Evolutionary conservation across 2,329 filamentous ascomycete species (phyloP), one percentile per base, ranked within the genome.

Genomic region (Exophiala sideris): DNA sequence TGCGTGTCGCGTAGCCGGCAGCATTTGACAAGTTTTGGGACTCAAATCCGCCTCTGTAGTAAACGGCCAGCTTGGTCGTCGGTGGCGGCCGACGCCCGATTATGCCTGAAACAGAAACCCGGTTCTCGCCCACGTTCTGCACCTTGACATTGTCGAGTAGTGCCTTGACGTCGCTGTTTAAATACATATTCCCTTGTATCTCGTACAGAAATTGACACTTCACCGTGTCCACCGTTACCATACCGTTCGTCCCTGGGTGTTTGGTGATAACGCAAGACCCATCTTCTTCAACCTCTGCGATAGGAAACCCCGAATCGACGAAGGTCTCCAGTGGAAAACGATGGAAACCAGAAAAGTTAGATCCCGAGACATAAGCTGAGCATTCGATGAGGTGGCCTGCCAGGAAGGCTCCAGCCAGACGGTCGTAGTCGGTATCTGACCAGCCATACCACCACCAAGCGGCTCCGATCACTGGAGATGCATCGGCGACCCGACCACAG

Each of bases 381-480:
- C 79, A 81, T 60, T 82, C 79, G 33, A 81, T 79, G 2, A 81
- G 62, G 64, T 81, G 59, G 1, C 76, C 79, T 0, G 77, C 77
- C 2, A 82, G 63, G 0, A 82, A 62, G 0, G 77, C 68, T 0
- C 74, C 73, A 0, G 79, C 80, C 4, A 84, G 68, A 21, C 69
- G 60, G 52, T 82, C 73, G n/a, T 73, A 79, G n/a, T 76, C 70
- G 0, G 67, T 71, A 32, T 45, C 0, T 21, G 21, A 3, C 81
- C 80, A 84, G 0, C 70, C 68, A 48, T 83, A 73, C 74, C 79
- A 83, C 70, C 73, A 83, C 59, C 73, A 74, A 0, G 79, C 79
- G 0, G 78, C 76, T 0, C 76, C 80, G 52, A 83, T 80, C 0
- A 80, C 77, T 0, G 77, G 78, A 2, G 73, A 75, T 0, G 78